Evolutionary conservation across 2,329 filamentous ascomycete species (phyloP), one percentile per base, ranked within the genome.

Genomic region (Penicillium sp.): DNA sequence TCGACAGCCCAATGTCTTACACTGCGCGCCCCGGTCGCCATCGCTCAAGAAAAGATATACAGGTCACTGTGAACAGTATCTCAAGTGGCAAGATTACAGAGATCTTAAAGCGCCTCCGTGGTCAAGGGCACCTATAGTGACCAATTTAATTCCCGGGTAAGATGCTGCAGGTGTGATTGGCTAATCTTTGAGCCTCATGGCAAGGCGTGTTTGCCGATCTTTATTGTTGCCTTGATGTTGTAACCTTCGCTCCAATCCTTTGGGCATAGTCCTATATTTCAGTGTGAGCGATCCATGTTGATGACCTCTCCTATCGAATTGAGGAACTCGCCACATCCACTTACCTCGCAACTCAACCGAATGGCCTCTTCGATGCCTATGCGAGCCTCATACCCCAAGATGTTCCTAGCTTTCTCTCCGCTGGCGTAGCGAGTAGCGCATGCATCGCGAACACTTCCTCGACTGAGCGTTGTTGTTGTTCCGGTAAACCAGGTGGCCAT

Each of bases 361-460:
- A 79, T 63, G 1, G 69, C 75, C 20, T 76, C 72, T 25, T 71
- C 66, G 35, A 79, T 62, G 2, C 64, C 62, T 8, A 79, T 65
- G 34, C 59, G 60, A 29, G 75, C 68, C 41, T 63, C 54, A 52
- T 79, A 79, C 12, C 74, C 73, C 44, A 80, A 49, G 2, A 79
- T 57, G 32, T 52, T 51, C 44, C 57, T 68, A 27, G 75, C 75
- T 50, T 76, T 77, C 9, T 61, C 56, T 18, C 73, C 71, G 49
- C 65, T 71, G 13, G 72, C 70, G 63, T 78, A 80, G 35, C 73
- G 61, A 32, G 68, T 62, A 26, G 70, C 64, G 41, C 71, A 70
- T 23, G 69, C 75, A 61, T 80, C 77, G 47, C 64, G 66, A 3
- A 80, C 71, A 45, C 71, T 71, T 2, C 75, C 76, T 25, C 72